phyloP scores from a whole-genome alignment of 1,139 yeast genomes.

The Saccharomyces hybrid region DNA sequence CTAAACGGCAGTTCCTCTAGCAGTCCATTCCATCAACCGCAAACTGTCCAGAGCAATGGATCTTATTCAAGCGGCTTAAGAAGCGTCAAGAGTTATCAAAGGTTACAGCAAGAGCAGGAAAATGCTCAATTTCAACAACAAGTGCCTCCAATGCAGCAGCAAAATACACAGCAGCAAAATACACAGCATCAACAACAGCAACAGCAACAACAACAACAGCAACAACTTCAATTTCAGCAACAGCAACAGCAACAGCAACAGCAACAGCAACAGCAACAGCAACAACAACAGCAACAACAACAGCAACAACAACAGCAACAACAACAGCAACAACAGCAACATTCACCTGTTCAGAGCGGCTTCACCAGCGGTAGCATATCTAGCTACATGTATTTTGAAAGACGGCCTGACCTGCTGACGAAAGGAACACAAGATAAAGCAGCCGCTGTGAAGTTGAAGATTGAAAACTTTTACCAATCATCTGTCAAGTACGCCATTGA shows the following conservation, averaged over 20 bases:
- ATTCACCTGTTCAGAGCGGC: slow-evolving; percentile 3
- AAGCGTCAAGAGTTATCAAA: slow-evolving; percentile 4
- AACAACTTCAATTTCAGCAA: slow-evolving; percentile 14
- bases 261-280: neutral
- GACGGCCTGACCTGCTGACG: slow-evolving; percentile 73
- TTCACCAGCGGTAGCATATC: slow-evolving; percentile 6
- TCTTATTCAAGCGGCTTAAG: slow-evolving; percentile 4
- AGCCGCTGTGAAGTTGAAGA: slow-evolving; percentile 58
- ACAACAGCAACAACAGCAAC: slow-evolving; percentile 12
- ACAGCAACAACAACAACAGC: slow-evolving; percentile 15
- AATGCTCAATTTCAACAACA: slow-evolving; percentile 5
- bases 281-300: no score
- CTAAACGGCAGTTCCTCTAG: slow-evolving; percentile 10
- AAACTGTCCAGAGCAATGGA: slow-evolving; percentile 11
- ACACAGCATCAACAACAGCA: slow-evolving; percentile 17
- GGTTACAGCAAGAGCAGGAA: slow-evolving; percentile 2
- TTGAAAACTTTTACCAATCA: slow-evolving; percentile 70
- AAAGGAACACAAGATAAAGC: slow-evolving; percentile 66
- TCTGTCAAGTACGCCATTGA: slow-evolving; percentile 75
- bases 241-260: no score
- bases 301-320: slow-evolving; percentile 11
- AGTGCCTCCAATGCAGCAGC: slow-evolving; percentile 8
- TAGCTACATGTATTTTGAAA: slow-evolving; percentile 65
- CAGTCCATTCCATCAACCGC: slow-evolving; percentile 24
- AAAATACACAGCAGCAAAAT: slow-evolving; percentile 9